Conservation (phyloP, 345 rosid genomes). For the Euclidium syriacum region DNA sequence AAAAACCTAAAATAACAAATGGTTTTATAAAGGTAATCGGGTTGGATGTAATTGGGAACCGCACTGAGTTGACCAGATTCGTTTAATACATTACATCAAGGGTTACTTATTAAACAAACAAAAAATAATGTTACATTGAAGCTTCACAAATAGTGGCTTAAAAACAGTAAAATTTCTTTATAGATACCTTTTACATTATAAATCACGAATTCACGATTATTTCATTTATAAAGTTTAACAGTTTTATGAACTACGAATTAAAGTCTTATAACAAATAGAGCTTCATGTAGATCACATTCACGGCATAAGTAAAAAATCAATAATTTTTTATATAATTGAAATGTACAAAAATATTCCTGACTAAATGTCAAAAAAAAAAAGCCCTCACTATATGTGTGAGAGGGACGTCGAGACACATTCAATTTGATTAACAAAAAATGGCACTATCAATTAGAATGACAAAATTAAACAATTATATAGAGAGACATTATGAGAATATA, state of each 20-base stretch:
- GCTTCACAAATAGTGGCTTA: too few species aligned
- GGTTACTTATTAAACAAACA: too few species aligned
- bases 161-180: not conserved
- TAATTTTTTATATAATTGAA: not conserved
- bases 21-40: not conserved
- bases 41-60: slow-evolving; percentile 21
- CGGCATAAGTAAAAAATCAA: too few species aligned
- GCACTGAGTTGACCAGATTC: slow-evolving; percentile 17
- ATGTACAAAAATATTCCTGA: not conserved
- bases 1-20: not conserved
- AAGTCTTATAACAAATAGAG: too few species aligned
- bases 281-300: too few species aligned
- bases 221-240: not conserved
- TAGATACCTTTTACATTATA: not conserved
- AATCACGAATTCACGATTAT: not conserved
- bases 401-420: not conserved
- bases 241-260: not conserved
- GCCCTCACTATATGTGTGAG: not conserved
- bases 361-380: too few species aligned
- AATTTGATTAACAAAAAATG: not conserved
- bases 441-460: slow-evolving; percentile 1
- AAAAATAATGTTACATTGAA: too few species aligned
- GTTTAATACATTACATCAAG: not conserved
- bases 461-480: not conserved
- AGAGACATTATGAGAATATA: slow-evolving; percentile 4